A percentile compares a stretch with the other conserved stretches of the same genome.
These are phyloP conservation scores for Leucocoprinus leucothites DNA, from an alignment of 768 basidiomycete genomes.

Conservation along the genomic window DNA sequence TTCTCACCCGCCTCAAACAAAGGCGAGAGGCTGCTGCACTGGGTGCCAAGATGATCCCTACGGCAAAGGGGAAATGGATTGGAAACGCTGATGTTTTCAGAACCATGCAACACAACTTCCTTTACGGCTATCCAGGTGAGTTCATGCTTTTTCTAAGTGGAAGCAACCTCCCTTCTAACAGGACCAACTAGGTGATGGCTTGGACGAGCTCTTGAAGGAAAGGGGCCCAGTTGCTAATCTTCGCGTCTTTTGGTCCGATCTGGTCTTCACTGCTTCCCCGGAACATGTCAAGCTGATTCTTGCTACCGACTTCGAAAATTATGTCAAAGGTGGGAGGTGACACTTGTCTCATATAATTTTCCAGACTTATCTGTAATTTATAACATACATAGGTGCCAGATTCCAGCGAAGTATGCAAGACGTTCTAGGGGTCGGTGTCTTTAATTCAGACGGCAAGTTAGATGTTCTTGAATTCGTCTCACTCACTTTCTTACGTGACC, in stretches of 20 bases:
- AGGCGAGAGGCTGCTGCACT: conserved; percentile 36
- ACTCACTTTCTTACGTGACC: background rate
- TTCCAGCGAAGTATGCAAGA: conserved; percentile 41
- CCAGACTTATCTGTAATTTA: background rate
- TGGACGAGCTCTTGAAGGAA: conserved; percentile 29
- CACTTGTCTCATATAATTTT: background rate
- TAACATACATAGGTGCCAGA: conserved; percentile 29
- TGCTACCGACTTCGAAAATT: conserved; percentile 56
- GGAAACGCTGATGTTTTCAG: conserved; percentile 46
- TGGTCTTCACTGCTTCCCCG: conserved; percentile 47
- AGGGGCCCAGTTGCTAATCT: conserved; percentile 45
- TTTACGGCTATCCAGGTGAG: conserved; percentile 49
- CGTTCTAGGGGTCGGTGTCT: conserved; percentile 62
- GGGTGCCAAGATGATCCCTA: conserved; percentile 44
- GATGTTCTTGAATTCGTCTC: background rate
- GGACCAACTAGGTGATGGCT: conserved; percentile 37
- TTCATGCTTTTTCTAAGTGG: background rate
- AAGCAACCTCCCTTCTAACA: background rate
- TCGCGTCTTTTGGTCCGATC: conserved; percentile 40
- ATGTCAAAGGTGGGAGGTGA: conserved; percentile 44
- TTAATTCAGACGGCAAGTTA: conserved; percentile 59
- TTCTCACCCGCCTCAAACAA: conserved; percentile 25
- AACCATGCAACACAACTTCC: conserved; percentile 32
- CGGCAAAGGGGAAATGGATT: conserved; percentile 31
- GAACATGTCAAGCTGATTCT: conserved; percentile 57